These are phyloP conservation scores for Phaeosphaeriaceae sp. DNA, from an alignment of 2,329 filamentous ascomycete species.

Conservation along the genomic window DNA sequence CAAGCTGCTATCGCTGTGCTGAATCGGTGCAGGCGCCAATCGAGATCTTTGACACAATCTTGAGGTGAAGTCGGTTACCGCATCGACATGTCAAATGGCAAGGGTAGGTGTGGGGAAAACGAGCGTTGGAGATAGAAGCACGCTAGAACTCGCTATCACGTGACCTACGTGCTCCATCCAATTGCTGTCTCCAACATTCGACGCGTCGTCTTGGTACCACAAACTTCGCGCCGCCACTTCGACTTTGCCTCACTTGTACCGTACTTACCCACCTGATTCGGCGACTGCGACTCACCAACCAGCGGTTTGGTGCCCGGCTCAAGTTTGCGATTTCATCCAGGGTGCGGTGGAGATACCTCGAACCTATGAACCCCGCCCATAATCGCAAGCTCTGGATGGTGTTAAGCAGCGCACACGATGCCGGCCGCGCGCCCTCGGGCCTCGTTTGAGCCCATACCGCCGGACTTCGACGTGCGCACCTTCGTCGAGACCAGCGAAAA, in stretches of 20 bases:
- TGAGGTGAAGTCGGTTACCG: background rate
- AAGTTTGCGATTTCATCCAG: background rate
- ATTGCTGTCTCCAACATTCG: constrained; percentile 3
- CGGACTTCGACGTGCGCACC: constrained; percentile 77
- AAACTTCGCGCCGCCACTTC: background rate
- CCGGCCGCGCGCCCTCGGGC: constrained; percentile 80
- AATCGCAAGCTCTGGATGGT: constrained; percentile 16
- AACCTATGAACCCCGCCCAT: background rate
- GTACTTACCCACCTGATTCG: background rate
- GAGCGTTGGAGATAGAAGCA: constrained; percentile 6
- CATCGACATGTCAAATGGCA: background rate
- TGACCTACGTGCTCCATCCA: constrained; percentile 11
- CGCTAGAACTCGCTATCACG: constrained; percentile 20
- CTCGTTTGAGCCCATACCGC: constrained; percentile 89
- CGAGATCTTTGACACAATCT: background rate
- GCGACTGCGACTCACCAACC: background rate
- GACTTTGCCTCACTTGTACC: background rate
- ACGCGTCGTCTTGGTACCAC: background rate
- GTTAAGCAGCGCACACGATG: constrained; percentile 60
- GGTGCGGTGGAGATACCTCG: background rate
- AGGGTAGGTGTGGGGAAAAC: background rate
- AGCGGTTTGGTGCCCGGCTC: no score
- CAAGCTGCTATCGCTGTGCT: background rate
- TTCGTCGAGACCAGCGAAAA: constrained; percentile 82
- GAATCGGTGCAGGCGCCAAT: background rate